Conservation (phyloP, 352 stramenopile species). For the Phytopythium oedochilum region DNA sequence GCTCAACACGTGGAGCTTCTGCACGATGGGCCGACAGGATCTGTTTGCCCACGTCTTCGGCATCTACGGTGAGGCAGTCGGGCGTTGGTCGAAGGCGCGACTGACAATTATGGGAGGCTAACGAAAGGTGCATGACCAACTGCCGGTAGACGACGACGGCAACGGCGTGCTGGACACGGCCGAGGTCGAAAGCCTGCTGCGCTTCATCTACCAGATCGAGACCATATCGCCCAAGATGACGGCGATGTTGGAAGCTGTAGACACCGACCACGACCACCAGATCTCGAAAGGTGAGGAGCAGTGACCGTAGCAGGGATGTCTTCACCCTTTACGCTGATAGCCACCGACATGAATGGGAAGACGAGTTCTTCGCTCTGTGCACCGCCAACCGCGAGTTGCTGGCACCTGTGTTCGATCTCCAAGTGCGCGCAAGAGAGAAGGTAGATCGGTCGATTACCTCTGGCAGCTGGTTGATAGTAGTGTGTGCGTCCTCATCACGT, state of each 20-base stretch:
- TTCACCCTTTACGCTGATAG: no score
- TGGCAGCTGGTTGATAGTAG: background rate
- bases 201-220: conserved; percentile 41
- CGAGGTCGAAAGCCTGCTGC: conserved; percentile 50
- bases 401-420: conserved; percentile 34
- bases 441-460: no score
- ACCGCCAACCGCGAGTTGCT: conserved; percentile 30
- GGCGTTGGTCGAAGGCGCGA: background rate
- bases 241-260: conserved; percentile 26
- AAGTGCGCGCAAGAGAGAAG: conserved; percentile 21
- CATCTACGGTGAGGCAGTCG: conserved; percentile 41
- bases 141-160: conserved; percentile 32
- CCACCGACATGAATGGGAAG: conserved; percentile 11
- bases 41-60: conserved; percentile 35
- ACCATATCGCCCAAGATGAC: conserved; percentile 29
- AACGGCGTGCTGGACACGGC: conserved; percentile 34
- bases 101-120: no score
- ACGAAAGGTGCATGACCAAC: background rate
- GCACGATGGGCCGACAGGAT: conserved; percentile 36
- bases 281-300: conserved; percentile 22
- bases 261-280: conserved; percentile 21
- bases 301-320: background rate
- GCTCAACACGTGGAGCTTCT: conserved; percentile 58
- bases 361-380: conserved; percentile 35
- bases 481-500: background rate